These are phyloP conservation scores for Lepidopterella palustris DNA, from an alignment of 495 filamentous ascomycete genomes.

Conservation along the genomic window DNA sequence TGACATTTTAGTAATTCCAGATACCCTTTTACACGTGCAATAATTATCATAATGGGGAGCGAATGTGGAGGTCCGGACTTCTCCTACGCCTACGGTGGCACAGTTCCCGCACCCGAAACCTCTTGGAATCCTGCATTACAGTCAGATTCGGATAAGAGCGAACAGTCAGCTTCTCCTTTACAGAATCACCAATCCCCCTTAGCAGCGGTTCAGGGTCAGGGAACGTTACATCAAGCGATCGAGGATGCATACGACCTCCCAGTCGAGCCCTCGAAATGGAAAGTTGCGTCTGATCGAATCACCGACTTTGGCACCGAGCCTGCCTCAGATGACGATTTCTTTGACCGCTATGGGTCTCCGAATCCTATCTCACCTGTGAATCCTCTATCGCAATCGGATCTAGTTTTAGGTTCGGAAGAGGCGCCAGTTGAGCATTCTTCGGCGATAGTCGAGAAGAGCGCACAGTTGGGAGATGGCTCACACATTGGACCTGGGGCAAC, in stretches of 20 bases:
- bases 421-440: background rate
- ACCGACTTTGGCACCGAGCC: conserved; percentile 9
- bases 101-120: conserved; percentile 2
- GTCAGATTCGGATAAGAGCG: conserved; percentile 13
- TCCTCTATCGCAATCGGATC: background rate
- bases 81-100: conserved; percentile 26
- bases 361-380: conserved; percentile 1
- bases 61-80: conserved; percentile 27
- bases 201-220: background rate
- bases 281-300: conserved; percentile 4
- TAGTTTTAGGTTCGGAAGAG: conserved; percentile 9
- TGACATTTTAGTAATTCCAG: conserved; percentile 18
- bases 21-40: conserved; percentile 25
- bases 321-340: conserved; percentile 35
- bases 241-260: conserved; percentile 10
- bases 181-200: background rate
- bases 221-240: background rate
- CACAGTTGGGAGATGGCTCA: background rate
- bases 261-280: background rate
- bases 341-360: conserved; percentile 27
- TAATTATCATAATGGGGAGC: conserved; percentile 27
- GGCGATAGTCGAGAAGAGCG: background rate
- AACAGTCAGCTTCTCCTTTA: background rate
- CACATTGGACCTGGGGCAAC: background rate
- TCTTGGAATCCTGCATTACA: conserved; percentile 30